Conservation (phyloP, 1,284 basidiomycete genomes). For the Lentinula novae-zelandiae region DNA sequence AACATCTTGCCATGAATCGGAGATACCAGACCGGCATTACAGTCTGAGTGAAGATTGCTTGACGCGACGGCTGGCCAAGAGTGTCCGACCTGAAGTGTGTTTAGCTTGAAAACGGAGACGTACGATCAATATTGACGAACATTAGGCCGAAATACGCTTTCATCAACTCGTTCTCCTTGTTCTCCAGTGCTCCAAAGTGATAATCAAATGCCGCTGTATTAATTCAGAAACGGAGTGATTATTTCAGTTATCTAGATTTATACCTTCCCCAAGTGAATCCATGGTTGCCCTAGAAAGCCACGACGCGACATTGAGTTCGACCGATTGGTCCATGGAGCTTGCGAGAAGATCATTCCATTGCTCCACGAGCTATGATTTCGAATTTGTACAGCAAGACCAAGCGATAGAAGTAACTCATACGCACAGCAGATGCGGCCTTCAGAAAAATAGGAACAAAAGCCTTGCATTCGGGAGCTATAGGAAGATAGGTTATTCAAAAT, state of each 20-base stretch:
- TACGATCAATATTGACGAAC: constrained; percentile 18
- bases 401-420: not conserved
- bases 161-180: constrained; percentile 39
- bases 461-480: constrained; percentile 41
- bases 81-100: constrained; percentile 11
- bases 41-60: constrained; percentile 37
- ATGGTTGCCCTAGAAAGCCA: constrained; percentile 44
- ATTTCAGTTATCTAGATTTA: not conserved
- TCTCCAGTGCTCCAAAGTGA: constrained; percentile 41
- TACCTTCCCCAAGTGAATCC: constrained; percentile 45
- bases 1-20: constrained; percentile 37
- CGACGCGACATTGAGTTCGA: constrained; percentile 37
- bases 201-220: constrained; percentile 46
- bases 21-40: constrained; percentile 35
- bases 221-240: not conserved
- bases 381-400: not conserved
- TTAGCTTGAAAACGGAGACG: not conserved
- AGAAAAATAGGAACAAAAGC: constrained; percentile 48
- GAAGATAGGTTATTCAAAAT: not conserved
- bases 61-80: constrained; percentile 15
- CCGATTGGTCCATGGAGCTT: constrained; percentile 31
- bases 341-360: constrained; percentile 40
- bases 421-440: constrained; percentile 40
- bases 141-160: constrained; percentile 44
- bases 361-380: constrained; percentile 30